Evolutionary conservation across 2,329 filamentous ascomycete genomes (phyloP), one percentile per base, ranked within the genome.

Genomic region (Stenocarpella maydis): DNA sequence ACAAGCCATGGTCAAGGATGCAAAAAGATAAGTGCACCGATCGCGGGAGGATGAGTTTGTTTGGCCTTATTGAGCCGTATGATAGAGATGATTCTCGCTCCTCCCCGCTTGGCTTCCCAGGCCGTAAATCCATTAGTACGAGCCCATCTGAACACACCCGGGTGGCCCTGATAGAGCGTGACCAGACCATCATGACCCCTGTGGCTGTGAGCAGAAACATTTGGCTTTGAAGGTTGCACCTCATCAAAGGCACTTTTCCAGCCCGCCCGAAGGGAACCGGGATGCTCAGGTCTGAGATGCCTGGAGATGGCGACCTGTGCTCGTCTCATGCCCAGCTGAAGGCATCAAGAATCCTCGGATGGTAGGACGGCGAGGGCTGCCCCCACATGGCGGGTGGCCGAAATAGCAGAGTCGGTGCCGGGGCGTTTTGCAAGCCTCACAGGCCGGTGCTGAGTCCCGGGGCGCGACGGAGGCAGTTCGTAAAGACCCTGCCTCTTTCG

Each of bases 401-500:
- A 49, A 63, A 49, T 49, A 50, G 63, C 31, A 65, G 47, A 52
- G 24, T 55, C 50, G 34, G 31, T 28, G 15, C 8, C 47, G 26
- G 14, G 14, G 41, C 19, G 47, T 37, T 19, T 31, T 34, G 37
- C 41, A 31, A 45, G 34, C 41, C 65, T 55, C 15, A 49, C 28
- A 58, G 52, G 12, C 52, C 41, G 41, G 65, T 49, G 31, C 41
- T 47, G 1, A 49, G 52, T 67, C 52, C 49, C n/a, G 45, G 31
- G 28, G 39, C 65, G 31, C 19, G 41, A 67, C 52, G 54, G 52
- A 67, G 52, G 54, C 49, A 67, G n/a, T 58, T 67, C 15, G 43
- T 67, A 43, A 67, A 31, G 43, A 28, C 52, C 54, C 31, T 50
- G 65, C 52, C 43, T 39, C 65, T 67, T 67, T 67, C 65, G 52